Conservation (phyloP, 108 stramenopile species). For the Seminavis robusta region DNA sequence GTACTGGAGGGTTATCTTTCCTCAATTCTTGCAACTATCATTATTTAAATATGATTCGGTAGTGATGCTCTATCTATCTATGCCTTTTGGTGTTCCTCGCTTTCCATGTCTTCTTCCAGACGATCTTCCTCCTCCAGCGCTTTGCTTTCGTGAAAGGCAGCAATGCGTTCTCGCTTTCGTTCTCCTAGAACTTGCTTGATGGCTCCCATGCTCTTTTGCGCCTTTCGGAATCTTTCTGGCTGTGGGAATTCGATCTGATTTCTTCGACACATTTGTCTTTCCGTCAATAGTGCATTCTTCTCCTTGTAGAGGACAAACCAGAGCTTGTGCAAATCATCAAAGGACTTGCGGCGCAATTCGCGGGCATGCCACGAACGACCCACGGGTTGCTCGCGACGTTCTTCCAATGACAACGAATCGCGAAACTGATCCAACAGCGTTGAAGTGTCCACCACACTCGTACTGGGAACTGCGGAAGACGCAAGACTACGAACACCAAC, state of each 20-base stretch:
- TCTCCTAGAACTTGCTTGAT: conserved; percentile 86
- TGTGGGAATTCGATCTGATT: conserved; percentile 73
- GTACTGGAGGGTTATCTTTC: too few species aligned
- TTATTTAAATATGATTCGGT: too few species aligned
- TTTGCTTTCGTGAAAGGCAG: too few species aligned
- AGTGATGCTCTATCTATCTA: too few species aligned
- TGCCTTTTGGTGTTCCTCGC: too few species aligned
- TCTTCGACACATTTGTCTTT: conserved; percentile 62
- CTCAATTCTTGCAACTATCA: too few species aligned
- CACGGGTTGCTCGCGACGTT: conserved; percentile 57
- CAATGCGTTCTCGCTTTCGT: conserved; percentile 74
- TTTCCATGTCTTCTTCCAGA: too few species aligned
- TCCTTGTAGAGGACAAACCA: conserved; percentile 94
- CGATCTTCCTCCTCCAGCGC: too few species aligned
- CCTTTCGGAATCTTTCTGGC: conserved; percentile 69
- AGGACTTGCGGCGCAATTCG: conserved; percentile 86
- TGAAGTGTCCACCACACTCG: too few species aligned
- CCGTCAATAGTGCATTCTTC: conserved; percentile 87
- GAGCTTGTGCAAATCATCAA: conserved; percentile 87
- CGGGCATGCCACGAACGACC: conserved; percentile 74
- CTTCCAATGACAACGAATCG: conserved; percentile 58
- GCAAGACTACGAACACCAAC: too few species aligned
- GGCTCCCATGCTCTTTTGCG: conserved; percentile 82
- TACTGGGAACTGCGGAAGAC: too few species aligned
- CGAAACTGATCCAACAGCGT: conserved; percentile 84